phyloP scores from a whole-genome alignment of 176 grass and related monocot species.

The Panicum miliaceum region DNA sequence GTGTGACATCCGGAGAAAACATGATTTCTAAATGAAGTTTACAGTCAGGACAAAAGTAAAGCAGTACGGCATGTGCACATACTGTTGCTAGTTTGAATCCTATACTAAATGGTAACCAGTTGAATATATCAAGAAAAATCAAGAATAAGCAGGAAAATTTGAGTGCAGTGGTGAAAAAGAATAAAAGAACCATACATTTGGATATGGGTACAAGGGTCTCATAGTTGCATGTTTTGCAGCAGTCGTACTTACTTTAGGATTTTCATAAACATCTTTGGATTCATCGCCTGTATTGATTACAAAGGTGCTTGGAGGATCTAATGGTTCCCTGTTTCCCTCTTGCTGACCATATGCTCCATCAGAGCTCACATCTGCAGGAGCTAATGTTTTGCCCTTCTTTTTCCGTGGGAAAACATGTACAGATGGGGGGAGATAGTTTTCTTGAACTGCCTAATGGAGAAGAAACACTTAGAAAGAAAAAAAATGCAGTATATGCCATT shows the following conservation, averaged over 20 bases:
- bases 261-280: conserved; percentile 38
- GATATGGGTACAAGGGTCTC: conserved; percentile 62
- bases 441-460: conserved; percentile 71
- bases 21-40: not conserved
- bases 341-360: conserved; percentile 40
- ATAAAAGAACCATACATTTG: conserved; percentile 56
- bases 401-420: conserved; percentile 74
- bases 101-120: not conserved
- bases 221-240: conserved; percentile 19
- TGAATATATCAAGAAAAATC: not conserved
- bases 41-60: not conserved
- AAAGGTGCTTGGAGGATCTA: conserved; percentile 42
- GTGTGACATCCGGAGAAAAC: not conserved
- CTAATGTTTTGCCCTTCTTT: conserved; percentile 42
- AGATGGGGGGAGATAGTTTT: conserved; percentile 76
- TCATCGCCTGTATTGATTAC: conserved; percentile 1
- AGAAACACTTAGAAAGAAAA: conserved; percentile 1
- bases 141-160: not conserved
- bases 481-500: not conserved
- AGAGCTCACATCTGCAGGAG: conserved; percentile 39
- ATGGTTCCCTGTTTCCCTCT: conserved; percentile 35
- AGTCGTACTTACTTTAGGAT: conserved; percentile 34
- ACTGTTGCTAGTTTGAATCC: not conserved
- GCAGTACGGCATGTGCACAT: not conserved
- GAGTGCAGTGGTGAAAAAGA: not conserved